A percentile compares a stretch with the other conserved stretches of the same genome.
Conservation (phyloP, 2,329 filamentous ascomycete species). For the Aspergillus quadricinctus region DNA sequence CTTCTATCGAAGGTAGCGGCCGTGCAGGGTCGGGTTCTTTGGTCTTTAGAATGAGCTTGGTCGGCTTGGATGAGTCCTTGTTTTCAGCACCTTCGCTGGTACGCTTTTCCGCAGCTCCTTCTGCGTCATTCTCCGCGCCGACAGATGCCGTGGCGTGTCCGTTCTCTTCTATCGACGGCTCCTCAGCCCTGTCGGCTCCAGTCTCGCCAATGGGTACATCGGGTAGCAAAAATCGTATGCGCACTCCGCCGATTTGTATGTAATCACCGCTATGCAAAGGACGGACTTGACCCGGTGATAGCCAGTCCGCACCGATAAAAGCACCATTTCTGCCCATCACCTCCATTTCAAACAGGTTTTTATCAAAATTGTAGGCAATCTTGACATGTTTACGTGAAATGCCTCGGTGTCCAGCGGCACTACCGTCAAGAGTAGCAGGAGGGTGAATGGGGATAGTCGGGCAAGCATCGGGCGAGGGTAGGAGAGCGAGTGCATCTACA, state of each 20-base stretch:
- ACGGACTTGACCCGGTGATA: slow-evolving; percentile 44
- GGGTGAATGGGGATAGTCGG: slow-evolving; percentile 60
- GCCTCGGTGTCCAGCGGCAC: slow-evolving; percentile 49
- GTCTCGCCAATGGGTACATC: slow-evolving; percentile 46
- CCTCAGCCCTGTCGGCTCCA: slow-evolving; percentile 44
- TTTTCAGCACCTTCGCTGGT: slow-evolving; percentile 24
- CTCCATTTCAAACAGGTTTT: slow-evolving; percentile 54
- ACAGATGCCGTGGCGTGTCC: slow-evolving; percentile 29
- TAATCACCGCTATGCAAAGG: slow-evolving; percentile 54
- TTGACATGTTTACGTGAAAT: slow-evolving; percentile 61
- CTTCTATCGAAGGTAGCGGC: slow-evolving; percentile 28
- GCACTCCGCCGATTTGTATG: slow-evolving; percentile 56
- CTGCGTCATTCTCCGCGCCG: slow-evolving; percentile 41
- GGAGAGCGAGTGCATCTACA: slow-evolving; percentile 43
- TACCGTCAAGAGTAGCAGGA: slow-evolving; percentile 43
- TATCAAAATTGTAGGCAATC: slow-evolving; percentile 57
- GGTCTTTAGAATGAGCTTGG: slow-evolving; percentile 27
- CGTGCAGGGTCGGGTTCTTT: slow-evolving; percentile 26
- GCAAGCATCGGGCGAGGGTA: slow-evolving; percentile 50
- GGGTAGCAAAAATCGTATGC: slow-evolving; percentile 54
- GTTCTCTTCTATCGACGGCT: slow-evolving; percentile 35
- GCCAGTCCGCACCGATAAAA: slow-evolving; percentile 50
- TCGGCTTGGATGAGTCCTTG: slow-evolving; percentile 24
- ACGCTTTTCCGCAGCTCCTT: slow-evolving; percentile 22
- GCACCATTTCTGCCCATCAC: slow-evolving; percentile 57